Evolutionary conservation across 2,329 filamentous ascomycete species (phyloP).

Genomic region (Neospermospora avenae): DNA sequence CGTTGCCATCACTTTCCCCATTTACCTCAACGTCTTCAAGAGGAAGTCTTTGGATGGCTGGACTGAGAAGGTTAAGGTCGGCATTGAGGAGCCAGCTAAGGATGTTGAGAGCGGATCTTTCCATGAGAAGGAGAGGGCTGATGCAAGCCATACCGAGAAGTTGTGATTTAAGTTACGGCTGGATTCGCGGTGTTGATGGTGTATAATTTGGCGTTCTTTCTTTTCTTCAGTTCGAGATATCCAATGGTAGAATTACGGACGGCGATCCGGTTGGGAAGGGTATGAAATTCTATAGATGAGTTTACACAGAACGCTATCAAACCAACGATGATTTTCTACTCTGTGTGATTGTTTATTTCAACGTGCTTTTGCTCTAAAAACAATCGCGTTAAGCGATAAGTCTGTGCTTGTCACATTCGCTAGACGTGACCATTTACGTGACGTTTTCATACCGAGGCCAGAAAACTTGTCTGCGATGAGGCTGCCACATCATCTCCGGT

Average conservation of each 20-base stretch:
- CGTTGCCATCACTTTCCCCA: slow-evolving; percentile 23
- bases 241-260: slow-evolving; percentile 1
- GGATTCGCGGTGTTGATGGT: background rate
- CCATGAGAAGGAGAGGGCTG: slow-evolving; percentile 13
- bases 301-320: background rate
- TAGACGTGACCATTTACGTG: too few relatives aligned
- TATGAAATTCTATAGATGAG: background rate
- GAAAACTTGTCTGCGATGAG: too few relatives aligned
- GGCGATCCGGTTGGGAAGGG: background rate
- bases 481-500: too few relatives aligned
- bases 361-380: too few relatives aligned
- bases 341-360: too few relatives aligned
- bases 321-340: too few relatives aligned
- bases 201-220: background rate
- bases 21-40: slow-evolving; percentile 29
- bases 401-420: too few relatives aligned
- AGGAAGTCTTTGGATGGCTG: slow-evolving; percentile 28
- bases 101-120: slow-evolving; percentile 21
- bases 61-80: slow-evolving; percentile 30
- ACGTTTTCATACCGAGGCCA: too few relatives aligned
- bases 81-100: slow-evolving; percentile 22
- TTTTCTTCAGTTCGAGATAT: background rate
- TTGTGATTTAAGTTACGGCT: slow-evolving; percentile 1
- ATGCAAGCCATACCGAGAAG: slow-evolving; percentile 21
- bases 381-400: too few relatives aligned